Base-by-base conservation (phyloP, 139 green algal species). In the Chlorella sp. region DNA sequence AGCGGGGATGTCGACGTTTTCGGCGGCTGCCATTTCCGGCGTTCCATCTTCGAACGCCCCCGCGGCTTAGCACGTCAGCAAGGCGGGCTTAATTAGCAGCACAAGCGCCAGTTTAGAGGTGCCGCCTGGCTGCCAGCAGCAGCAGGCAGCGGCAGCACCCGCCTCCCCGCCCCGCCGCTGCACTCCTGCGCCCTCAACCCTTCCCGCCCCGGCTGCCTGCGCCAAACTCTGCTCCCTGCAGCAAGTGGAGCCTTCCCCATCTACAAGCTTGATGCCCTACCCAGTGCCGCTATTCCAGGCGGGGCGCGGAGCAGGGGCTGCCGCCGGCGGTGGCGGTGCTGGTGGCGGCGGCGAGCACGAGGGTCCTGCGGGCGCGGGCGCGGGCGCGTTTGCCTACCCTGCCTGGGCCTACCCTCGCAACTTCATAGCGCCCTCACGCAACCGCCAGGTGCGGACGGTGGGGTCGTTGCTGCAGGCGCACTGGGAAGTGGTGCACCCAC, bases 251-350 rank as follows among this genome's bases (percentile, higher is more conserved):
- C 90, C 90, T 1, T 88, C 77, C 2, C 90, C 90, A 1, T 80
- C 36, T 28, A 92, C 90, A 37, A 84, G 48, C 75, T 32, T 90
- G 14, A 64, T 92, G 90, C 39, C 73, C 12, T 92, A 90, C 75
- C 86, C 90, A 11, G 57, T 86, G 81, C 83, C 76, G 60, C 66
- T 91, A 12, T 77, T 87, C 73, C 82, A 85, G n/a, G 42, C 88
- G 48, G 89, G 48, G 32, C 39, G 68, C 39, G 48, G 57, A 66
- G 37, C 66, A 21, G 64, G 37, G 7, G 69, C 39, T 16, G 60
- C 53, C 80, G 57, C 22, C 32, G 60, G 79, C n/a, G 34, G 18
- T 37, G 5, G 22, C 36, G 22, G 32, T n/a, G 57, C 9, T 5
- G n/a, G 40, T 28, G 85, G 15, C 53, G 24, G 7, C 34, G 36